Base-by-base conservation (phyloP, 2,329 filamentous ascomycete species). In the Cordyceps cicadae region DNA sequence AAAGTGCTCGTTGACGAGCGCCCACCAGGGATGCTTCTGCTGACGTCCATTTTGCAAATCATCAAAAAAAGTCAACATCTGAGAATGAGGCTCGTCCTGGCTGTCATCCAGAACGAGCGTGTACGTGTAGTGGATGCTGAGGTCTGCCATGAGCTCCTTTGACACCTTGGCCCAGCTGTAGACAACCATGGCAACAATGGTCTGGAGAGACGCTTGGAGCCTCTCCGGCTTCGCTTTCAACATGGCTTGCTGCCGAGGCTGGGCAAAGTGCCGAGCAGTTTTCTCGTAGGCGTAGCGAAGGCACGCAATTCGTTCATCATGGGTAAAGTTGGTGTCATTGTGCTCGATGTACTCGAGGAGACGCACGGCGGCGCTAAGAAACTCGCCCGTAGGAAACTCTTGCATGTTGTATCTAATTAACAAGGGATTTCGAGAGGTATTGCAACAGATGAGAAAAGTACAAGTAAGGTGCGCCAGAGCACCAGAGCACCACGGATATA, bases 181-280 rank as follows among this genome's bases (percentile, higher is more conserved):
- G 29, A 68, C 67, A 11, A 68, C 67, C 29, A 71, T 64, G 61
- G 67, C 66, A 2, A 67, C 68, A 62, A 70, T 66, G 29, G 65
- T 67, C 45, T 60, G 63, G n/a, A 66, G 59, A 15, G 59, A 55
- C 7, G 62, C 61, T 29, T 63, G 57, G 29, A 65, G 41, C 24
- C 55, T 52, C 60, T 61, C 62, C 5, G 62, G 64, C 48, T 51
- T 39, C 15, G 62, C 59, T 17, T 62, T 63, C 8, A 66, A 32
- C 11, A 55, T 26, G 3, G 50, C 39, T 48, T 66, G 60, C 24
- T 61, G 43, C 29, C 45, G 59, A 7, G 61, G 54, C 48, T 67
- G 62, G 34, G 63, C 61, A 53, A 67, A 67, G 54, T 67, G 65
- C 24, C 56, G 52, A 12, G 63, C 65, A 29, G 64, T 59, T 48